Evolutionary conservation across 192 early-diverging fungal genomes (phyloP).

Genomic region (Jimgerdemannia flammicorona): DNA sequence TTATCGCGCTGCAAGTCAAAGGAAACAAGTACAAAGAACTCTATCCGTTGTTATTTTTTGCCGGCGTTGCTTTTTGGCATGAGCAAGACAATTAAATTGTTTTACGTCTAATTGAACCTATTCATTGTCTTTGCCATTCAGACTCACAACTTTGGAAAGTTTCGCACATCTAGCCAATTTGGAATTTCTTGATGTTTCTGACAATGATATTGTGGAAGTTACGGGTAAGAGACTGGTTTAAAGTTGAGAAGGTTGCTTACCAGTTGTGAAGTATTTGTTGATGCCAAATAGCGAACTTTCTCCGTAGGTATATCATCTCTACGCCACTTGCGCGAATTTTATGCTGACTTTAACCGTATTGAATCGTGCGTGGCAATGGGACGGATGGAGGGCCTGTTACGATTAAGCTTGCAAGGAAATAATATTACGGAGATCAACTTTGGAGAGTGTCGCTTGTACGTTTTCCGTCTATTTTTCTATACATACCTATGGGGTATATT

Average conservation of each 20-base stretch:
- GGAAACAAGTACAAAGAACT: background rate
- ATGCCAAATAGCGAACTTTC: background rate
- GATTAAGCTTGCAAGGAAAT: slow-evolving; percentile 27
- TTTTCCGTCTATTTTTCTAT: background rate
- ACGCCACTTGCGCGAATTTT: slow-evolving; percentile 30
- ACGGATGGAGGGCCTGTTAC: slow-evolving; percentile 33
- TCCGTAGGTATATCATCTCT: slow-evolving; percentile 2
- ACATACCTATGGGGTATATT: no score
- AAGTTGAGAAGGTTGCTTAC: background rate
- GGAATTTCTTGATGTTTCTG: slow-evolving; percentile 32
- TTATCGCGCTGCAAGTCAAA: background rate
- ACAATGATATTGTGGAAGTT: slow-evolving; percentile 26
- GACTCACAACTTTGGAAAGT: background rate
- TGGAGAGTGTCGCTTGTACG: slow-evolving; percentile 27
- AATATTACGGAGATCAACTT: slow-evolving; percentile 26
- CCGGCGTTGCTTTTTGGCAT: no score
- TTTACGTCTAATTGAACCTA: background rate
- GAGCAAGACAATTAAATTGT: background rate
- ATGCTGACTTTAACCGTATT: slow-evolving; percentile 25
- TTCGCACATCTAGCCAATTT: slow-evolving; percentile 12
- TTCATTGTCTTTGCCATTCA: background rate
- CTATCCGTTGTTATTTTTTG: no score
- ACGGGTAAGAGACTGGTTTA: slow-evolving; percentile 8
- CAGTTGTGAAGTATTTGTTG: no score
- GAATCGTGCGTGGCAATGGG: slow-evolving; percentile 23